Base-by-base conservation (phyloP, 306 rosid genomes). In the Fagus crenata region DNA sequence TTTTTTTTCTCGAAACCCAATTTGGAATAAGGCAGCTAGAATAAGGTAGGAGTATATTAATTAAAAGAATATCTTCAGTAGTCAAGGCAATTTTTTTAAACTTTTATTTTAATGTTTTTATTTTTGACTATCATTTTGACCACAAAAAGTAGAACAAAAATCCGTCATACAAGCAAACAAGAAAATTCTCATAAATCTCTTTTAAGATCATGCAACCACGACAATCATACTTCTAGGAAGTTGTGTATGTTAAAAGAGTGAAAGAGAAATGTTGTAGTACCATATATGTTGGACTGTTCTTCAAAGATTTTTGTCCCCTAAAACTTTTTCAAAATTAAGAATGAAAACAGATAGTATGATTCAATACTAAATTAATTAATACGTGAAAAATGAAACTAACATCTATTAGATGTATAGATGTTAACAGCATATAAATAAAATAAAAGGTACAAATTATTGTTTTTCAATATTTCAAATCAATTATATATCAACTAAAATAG, bases 111-210 rank as follows among this genome's bases (percentile, higher is more conserved):
- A 5, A 39, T 37, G 7, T 65, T 36, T 14, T 35, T 6, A 13
- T 5, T 15, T 14, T 33, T 63, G 18, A 35, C n/a, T 59, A 31
- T 31, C 67, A 59, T 63, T 63, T 63, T 33, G 40, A 63, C 69
- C 41, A 63, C 9, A 12, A 32, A 33, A 61, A 61, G 46, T 65
- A 65, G 70, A 17, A 65, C 70, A 8, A 61, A 33, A 61, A 33
- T 61, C 68, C 68, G n/a, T 6, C 41, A 61, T 37, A 65, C 28
- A 65, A 65, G 6, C 43, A 37, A 37, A 65, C 70, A 36, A n/a
- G 14, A 36, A 7, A 46, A 46, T 46, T 46, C 51, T 37, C n/a
- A 4, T 6, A 12, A 15, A 37, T 65, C 18, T 65, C 9, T 65
- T 15, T 65, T 65, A 63, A 17, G 11, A 65, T 4, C 49, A 37